Conservation (phyloP, 2,329 filamentous ascomycete species). For the Domatiomyces globalis region DNA sequence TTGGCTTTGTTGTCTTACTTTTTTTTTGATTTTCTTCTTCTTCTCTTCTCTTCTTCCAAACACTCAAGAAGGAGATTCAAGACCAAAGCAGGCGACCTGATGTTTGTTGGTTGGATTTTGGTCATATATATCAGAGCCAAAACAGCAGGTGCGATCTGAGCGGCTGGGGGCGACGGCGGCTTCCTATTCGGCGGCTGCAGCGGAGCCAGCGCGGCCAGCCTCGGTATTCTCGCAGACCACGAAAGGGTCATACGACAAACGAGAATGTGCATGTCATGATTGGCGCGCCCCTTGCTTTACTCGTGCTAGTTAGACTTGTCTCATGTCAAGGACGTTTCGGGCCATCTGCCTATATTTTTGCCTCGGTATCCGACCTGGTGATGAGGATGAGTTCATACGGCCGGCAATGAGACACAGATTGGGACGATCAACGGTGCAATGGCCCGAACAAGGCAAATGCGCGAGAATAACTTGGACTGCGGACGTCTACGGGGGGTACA, state of each 20-base stretch:
- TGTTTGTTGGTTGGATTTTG: too few species aligned
- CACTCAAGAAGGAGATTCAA: neutral
- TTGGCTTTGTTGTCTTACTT: slow-evolving; percentile 1
- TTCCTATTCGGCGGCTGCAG: neutral
- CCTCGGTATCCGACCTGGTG: neutral
- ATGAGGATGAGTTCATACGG: too few species aligned
- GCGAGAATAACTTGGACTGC: neutral
- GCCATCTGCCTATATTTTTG: neutral
- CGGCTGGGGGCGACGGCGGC: neutral
- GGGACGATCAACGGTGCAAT: neutral
- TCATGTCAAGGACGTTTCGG: neutral
- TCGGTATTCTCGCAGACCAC: neutral
- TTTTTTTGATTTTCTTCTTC: neutral
- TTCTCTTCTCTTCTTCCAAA: too few species aligned
- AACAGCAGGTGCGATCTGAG: neutral
- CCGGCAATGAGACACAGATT: too few species aligned
- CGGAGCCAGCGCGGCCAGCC: neutral
- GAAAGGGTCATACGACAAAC: neutral
- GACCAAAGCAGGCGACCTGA: neutral
- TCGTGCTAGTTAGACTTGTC: neutral
- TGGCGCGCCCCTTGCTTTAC: neutral
- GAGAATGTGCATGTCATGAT: neutral
- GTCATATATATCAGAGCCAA: too few species aligned
- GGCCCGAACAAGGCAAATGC: neutral
- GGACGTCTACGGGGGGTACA: too few species aligned